Evolutionary conservation across 2,329 filamentous ascomycete genomes (phyloP), one percentile per base, ranked within the genome.

Genomic region (Proliferodiscus dingleyae): DNA sequence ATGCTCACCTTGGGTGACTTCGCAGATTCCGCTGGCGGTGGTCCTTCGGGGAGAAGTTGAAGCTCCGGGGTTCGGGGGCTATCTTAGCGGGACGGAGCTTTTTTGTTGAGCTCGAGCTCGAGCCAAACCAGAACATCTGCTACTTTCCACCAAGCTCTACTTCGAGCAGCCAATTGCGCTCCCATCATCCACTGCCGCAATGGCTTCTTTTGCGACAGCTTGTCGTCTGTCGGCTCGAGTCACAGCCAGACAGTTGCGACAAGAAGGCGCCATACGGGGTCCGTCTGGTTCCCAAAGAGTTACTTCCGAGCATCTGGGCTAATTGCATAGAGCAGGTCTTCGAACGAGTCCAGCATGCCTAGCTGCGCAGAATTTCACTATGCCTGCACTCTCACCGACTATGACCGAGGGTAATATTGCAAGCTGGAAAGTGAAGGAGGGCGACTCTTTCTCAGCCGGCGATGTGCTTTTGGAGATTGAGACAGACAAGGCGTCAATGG

Each of bases 401-500:
- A 95, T 95, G 89, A 95, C 88, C 52, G 89, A 95, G 69, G 89
- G 89, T 51, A 93, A 89, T 68, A 94, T 95, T 61, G 78, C 86
- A 38, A 79, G 69, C 51, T 95, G 89, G 89, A 85, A 82, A 66
- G 77, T 94, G 61, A 91, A 91, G 68, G 89, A 94, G 71, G 89
- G 88, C 64, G 87, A 93, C 57, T 76, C 80, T 41, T 95, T 89
- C 67, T 74, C 78, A 40, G 85, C 88, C 47, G 89, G 89, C 56
- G 89, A 95, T 66, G 87, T 95, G 24, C 75, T 95, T 41, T 80
- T 95, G 49, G 89, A 95, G 69, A 93, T 95, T 64, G 89, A 95
- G 71, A 95, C 89, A 48, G 89, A 95, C 68, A 95, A 95, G 75
- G 89, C 89, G 45, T 87, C 87, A 46, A 95, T 95, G 88, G 89